Evolutionary conservation across 2,329 filamentous ascomycete genomes (phyloP).

Genomic region (Esteya vermicola): DNA sequence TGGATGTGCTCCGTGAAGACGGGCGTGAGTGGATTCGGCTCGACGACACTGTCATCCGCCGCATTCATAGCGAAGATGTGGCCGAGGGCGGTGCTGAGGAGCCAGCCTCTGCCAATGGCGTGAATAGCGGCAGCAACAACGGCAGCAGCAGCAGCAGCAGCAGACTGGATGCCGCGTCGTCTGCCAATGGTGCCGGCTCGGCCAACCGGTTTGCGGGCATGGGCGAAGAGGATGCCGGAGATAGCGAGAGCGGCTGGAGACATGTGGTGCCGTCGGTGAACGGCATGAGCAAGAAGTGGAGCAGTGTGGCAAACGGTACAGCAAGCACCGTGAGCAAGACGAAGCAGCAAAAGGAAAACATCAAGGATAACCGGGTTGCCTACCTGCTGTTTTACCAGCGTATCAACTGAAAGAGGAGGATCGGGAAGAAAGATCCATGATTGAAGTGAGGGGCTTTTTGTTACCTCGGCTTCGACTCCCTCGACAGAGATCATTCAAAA

Average conservation of each 20-base stretch:
- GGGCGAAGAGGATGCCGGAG: constrained; percentile 51
- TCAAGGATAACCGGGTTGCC: constrained; percentile 91
- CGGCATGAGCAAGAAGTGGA: constrained; percentile 59
- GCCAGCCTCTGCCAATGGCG: constrained; percentile 11
- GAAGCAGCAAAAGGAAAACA: constrained; percentile 45
- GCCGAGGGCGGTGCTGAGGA: constrained; percentile 76
- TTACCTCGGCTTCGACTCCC: background rate
- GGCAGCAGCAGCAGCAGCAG: too few species aligned
- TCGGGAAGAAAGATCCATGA: background rate
- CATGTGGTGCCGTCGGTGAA: constrained; percentile 53
- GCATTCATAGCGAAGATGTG: constrained; percentile 77
- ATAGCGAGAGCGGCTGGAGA: constrained; percentile 62
- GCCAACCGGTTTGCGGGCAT: constrained; percentile 64
- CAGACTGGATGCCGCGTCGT: background rate
- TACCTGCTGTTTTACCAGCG: constrained; percentile 93
- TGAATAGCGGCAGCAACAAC: too few species aligned
- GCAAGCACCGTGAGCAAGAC: constrained; percentile 31
- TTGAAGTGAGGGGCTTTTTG: background rate
- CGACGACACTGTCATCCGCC: constrained; percentile 82
- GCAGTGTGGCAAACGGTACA: constrained; percentile 47
- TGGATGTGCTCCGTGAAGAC: constrained; percentile 90
- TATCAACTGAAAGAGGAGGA: constrained; percentile 26
- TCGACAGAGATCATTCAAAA: background rate
- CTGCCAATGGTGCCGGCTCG: constrained; percentile 28
- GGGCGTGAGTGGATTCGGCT: constrained; percentile 92